Base-by-base conservation (phyloP, 1,284 basidiomycete genomes). In the Coniferiporia weirii region DNA sequence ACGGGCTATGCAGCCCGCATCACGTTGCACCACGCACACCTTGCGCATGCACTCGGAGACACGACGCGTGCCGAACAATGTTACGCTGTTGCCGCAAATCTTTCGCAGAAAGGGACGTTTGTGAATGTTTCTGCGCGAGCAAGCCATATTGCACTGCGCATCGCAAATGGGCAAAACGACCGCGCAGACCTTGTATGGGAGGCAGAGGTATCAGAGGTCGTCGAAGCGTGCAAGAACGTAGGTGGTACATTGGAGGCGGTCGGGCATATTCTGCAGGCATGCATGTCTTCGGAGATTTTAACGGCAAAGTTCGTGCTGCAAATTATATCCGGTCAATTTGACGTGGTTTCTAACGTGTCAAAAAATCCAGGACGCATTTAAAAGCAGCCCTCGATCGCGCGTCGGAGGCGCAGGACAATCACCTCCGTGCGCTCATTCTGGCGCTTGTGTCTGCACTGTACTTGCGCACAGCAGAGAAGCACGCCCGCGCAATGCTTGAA, bases 381-480 rank as follows among this genome's bases (percentile, higher is more conserved):
- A 83, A 84, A 61, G 67, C 71, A 1, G 83, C 87, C 0, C 76
- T 91, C 0, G 75, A 78, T 15, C 70, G 83, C 12, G 79, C 82
- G 0, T 83, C 81, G 0, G 65, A 68, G 0, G 75, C 84, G 2
- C 80, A 79, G 35, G 88, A 90, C 63, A 91, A 89, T 64, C 80
- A 90, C 66, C 70, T 89, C 12, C 83, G 86, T 9, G 85, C 85
- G 6, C 72, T 88, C 3, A 74, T 88, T 5, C 74, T 91, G 4
- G 81, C 85, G 1, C 76, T 90, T 20, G 77, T 85, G 12, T 78
- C 85, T 1, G 79, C 83, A 17, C 84, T 89, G 63, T 91, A 89
- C 63, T 65, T 86, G 32, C 81, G 87, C 61, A 90, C 87, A 0
- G 79, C 86, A 0, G 76, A 76, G 1, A 79, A 82, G n/a, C 82